Percentiles rank a stretch among this genome's conserved stretches.
phyloP scores from a whole-genome alignment of 495 filamentous ascomycete genomes.

The Lasiosphaeria miniovina region DNA sequence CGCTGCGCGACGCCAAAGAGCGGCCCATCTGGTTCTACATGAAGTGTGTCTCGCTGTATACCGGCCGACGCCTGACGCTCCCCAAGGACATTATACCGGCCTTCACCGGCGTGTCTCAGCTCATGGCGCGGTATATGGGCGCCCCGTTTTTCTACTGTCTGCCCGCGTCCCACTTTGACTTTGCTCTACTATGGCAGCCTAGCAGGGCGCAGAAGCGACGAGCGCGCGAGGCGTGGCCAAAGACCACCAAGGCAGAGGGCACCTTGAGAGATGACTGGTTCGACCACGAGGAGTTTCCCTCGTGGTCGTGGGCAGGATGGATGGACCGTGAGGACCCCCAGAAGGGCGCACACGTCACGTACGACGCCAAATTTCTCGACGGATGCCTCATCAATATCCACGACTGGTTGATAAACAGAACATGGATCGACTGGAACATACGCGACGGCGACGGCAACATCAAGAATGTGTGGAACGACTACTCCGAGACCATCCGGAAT shows the following conservation, averaged over 20 bases:
- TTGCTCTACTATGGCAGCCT: conserved; percentile 30
- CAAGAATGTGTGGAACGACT: conserved; percentile 7
- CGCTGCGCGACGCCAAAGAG: conserved; percentile 14
- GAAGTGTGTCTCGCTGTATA: conserved; percentile 27
- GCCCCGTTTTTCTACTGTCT: conserved; percentile 26
- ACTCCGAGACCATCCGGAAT: conserved; percentile 20
- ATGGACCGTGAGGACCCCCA: conserved; percentile 11
- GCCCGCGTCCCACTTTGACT: conserved; percentile 31
- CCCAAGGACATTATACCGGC: conserved; percentile 31
- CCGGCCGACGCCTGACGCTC: conserved; percentile 22
- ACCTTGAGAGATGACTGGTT: neutral
- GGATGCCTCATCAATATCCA: conserved; percentile 25
- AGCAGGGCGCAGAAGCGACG: conserved; percentile 2
- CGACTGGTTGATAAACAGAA: conserved; percentile 34
- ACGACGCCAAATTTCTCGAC: conserved; percentile 20
- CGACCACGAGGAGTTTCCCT: conserved; percentile 25
- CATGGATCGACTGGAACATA: conserved; percentile 38
- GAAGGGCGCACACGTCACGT: conserved; percentile 12
- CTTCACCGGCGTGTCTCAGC: conserved; percentile 27
- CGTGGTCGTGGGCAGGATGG: conserved; percentile 40
- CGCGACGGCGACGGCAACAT: conserved; percentile 31
- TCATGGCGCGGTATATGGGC: conserved; percentile 18
- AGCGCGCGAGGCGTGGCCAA: no score
- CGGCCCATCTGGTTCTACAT: conserved; percentile 30
- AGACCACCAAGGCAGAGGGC: neutral